Percentiles rank a stretch among this genome's conserved stretches.
Evolutionary conservation across 2,329 filamentous ascomycete species (phyloP).

Genomic region (Colletotrichum sojae): DNA sequence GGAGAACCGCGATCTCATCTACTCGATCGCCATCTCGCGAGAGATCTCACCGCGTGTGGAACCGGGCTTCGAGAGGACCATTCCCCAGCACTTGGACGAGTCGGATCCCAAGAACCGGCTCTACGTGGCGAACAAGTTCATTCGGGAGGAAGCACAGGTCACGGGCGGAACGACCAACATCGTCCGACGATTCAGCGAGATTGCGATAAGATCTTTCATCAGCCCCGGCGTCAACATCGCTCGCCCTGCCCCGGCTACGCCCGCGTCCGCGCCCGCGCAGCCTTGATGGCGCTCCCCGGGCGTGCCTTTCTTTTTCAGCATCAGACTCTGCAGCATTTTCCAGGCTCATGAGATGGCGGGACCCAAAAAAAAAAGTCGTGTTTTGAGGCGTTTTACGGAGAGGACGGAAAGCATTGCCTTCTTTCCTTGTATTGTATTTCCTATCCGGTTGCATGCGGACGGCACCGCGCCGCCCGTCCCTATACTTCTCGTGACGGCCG

Average conservation of each 20-base stretch:
- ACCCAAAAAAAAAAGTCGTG: slow-evolving; percentile 16
- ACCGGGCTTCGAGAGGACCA: slow-evolving; percentile 69
- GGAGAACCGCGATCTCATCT: slow-evolving; percentile 92
- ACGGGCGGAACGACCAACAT: slow-evolving; percentile 82
- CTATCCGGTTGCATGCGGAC: slow-evolving; percentile 30
- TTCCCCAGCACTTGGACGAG: slow-evolving; percentile 75
- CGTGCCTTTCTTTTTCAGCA: slow-evolving; percentile 19
- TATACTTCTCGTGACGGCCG: slow-evolving; percentile 25
- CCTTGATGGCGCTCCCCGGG: slow-evolving; percentile 4
- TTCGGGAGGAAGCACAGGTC: slow-evolving; percentile 73
- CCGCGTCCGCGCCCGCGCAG: slow-evolving; percentile 3
- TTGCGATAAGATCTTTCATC: slow-evolving; percentile 74
- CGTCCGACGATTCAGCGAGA: slow-evolving; percentile 77
- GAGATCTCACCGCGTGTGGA: slow-evolving; percentile 78
- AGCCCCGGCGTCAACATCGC: slow-evolving; percentile 64
- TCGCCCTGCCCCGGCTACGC: slow-evolving; percentile 42
- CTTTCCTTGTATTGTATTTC: slow-evolving; percentile 15
- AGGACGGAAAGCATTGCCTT: slow-evolving; percentile 36
- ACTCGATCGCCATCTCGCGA: slow-evolving; percentile 86
- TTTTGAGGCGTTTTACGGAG: slow-evolving; percentile 29
- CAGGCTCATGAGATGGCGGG: slow-evolving; percentile 20
- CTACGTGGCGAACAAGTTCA: slow-evolving; percentile 78
- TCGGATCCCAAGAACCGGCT: slow-evolving; percentile 76
- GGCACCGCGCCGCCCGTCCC: slow-evolving; percentile 30
- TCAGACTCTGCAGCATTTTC: slow-evolving; percentile 31